Evolutionary conservation across 2,329 filamentous ascomycete species (phyloP).

Genomic region (Talaromyces sp.): DNA sequence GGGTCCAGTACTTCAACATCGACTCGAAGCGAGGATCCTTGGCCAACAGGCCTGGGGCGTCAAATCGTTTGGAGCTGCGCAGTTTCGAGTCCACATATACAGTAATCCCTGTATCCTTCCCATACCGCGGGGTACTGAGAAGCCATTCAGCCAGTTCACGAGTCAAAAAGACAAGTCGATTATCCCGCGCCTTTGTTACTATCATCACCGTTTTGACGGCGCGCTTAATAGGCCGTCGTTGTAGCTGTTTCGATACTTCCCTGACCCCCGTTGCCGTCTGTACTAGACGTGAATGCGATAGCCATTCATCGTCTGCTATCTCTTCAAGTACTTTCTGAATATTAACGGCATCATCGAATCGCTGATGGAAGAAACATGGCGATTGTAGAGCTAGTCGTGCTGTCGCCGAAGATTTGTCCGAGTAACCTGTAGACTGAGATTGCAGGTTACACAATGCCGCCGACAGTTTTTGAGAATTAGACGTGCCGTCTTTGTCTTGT

Average conservation of each 20-base stretch:
- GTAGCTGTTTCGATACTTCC: slow-evolving; percentile 92
- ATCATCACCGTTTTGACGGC: slow-evolving; percentile 96
- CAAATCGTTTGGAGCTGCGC: slow-evolving; percentile 81
- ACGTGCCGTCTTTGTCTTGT: slow-evolving; percentile 41
- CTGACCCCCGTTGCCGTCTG: slow-evolving; percentile 93
- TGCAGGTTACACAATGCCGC: slow-evolving; percentile 54
- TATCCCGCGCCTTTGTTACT: slow-evolving; percentile 95
- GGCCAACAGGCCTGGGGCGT: slow-evolving; percentile 66
- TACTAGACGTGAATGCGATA: slow-evolving; percentile 90
- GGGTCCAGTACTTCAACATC: slow-evolving; percentile 95
- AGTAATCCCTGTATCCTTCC: slow-evolving; percentile 83
- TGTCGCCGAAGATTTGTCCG: slow-evolving; percentile 42
- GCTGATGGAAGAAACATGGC: slow-evolving; percentile 95
- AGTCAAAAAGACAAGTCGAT: slow-evolving; percentile 83
- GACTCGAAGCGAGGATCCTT: slow-evolving; percentile 71
- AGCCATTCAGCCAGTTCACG: slow-evolving; percentile 85
- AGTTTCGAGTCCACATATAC: slow-evolving; percentile 98
- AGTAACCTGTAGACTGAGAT: slow-evolving; percentile 30
- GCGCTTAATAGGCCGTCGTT: slow-evolving; percentile 84
- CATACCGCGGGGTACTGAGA: slow-evolving; percentile 82
- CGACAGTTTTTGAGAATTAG: slow-evolving; percentile 60
- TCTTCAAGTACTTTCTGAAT: slow-evolving; percentile 93
- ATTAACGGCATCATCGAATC: slow-evolving; percentile 94
- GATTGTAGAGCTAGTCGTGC: slow-evolving; percentile 70
- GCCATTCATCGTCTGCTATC: slow-evolving; percentile 78